Conservation (phyloP, 2,329 filamentous ascomycete genomes). For the Hymenoscyphus occultus region DNA sequence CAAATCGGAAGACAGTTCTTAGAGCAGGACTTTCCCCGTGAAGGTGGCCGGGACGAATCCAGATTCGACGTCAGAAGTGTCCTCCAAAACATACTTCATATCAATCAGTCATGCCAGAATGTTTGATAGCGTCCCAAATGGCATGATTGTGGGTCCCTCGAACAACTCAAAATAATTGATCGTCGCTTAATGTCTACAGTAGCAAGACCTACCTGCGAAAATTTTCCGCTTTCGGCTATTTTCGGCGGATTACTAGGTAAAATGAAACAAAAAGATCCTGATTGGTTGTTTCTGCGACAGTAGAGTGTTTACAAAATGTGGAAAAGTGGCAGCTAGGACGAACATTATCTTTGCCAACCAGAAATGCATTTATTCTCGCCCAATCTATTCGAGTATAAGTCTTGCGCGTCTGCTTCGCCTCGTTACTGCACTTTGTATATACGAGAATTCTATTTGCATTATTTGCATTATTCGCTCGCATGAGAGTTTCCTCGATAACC, state of each 20-base stretch:
- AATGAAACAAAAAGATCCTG: background rate
- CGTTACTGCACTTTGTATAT: background rate
- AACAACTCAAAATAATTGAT: background rate
- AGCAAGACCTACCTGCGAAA: background rate
- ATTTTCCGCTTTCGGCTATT: conserved; percentile 5
- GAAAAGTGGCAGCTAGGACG: background rate
- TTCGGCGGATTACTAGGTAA: background rate
- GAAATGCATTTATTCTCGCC: background rate
- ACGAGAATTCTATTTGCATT: background rate
- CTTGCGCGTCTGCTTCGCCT: background rate
- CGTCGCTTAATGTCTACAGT: background rate
- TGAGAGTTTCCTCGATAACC: background rate
- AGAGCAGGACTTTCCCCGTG: conserved; percentile 34
- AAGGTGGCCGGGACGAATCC: conserved; percentile 18
- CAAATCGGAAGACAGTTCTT: conserved; percentile 57
- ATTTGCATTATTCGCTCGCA: background rate
- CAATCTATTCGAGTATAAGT: background rate
- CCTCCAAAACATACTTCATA: conserved; percentile 30
- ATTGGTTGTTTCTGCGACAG: background rate
- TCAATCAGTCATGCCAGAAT: conserved; percentile 9
- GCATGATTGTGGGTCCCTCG: background rate
- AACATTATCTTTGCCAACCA: background rate
- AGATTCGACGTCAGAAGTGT: conserved; percentile 30
- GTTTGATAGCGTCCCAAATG: background rate
- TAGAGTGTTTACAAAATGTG: background rate